These are phyloP conservation scores for Myriosclerotinia curreyana DNA, from an alignment of 2,329 filamentous ascomycete genomes.

Conservation along the genomic window DNA sequence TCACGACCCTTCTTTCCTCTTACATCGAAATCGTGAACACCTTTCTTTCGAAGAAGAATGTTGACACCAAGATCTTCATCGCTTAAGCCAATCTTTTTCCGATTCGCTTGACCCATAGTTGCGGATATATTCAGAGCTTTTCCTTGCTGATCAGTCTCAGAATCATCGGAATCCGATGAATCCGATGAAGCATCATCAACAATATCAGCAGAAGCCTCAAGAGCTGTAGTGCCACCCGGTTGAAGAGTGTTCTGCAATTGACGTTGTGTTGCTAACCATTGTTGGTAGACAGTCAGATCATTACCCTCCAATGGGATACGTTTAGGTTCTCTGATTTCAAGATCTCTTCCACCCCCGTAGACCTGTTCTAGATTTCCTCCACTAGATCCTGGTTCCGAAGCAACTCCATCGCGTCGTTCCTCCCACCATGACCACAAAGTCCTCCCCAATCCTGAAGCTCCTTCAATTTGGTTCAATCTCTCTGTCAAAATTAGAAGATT, in stretches of 20 bases:
- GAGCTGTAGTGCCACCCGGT: conserved; percentile 60
- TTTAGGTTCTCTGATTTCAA: conserved; percentile 60
- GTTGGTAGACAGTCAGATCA: conserved; percentile 80
- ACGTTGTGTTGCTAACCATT: conserved; percentile 84
- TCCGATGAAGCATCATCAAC: conserved; percentile 84
- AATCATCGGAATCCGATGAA: conserved; percentile 82
- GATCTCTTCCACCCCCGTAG: conserved; percentile 59
- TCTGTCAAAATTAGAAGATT: conserved; percentile 90
- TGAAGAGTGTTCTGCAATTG: conserved; percentile 82
- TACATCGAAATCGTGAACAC: conserved; percentile 90
- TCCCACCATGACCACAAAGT: conserved; percentile 80
- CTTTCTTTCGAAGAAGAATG: conserved; percentile 81
- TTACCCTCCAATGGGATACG: conserved; percentile 67
- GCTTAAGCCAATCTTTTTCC: conserved; percentile 80
- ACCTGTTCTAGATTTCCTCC: conserved; percentile 64
- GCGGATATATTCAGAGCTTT: conserved; percentile 87
- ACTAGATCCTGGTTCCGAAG: conserved; percentile 51
- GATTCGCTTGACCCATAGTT: conserved; percentile 75
- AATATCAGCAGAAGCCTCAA: conserved; percentile 69
- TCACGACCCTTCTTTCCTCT: conserved; percentile 88
- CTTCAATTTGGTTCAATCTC: conserved; percentile 48
- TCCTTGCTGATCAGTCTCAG: conserved; percentile 85
- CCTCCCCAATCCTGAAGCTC: conserved; percentile 53
- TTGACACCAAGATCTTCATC: conserved; percentile 93
- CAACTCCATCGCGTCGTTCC: conserved; percentile 62